Percentiles rank a stretch among this genome's conserved stretches.
Conservation (phyloP, 2,329 filamentous ascomycete species). For the Venturia asperata region DNA sequence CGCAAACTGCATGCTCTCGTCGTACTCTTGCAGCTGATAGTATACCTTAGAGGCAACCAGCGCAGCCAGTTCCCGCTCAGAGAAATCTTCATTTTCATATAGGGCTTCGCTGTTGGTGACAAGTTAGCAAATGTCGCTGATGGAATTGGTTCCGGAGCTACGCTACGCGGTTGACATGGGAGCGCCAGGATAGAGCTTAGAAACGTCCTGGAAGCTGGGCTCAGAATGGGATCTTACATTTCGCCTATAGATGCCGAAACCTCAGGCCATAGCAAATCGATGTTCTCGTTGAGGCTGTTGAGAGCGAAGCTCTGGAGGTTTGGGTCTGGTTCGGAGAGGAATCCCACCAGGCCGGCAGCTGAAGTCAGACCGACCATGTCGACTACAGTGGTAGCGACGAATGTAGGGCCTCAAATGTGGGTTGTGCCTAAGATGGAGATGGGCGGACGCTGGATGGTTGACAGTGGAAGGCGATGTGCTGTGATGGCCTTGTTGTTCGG, state of each 20-base stretch:
- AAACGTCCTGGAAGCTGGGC: background rate
- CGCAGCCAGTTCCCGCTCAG: slow-evolving; percentile 87
- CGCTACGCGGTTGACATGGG: background rate
- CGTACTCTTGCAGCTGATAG: slow-evolving; percentile 97
- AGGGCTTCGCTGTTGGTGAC: slow-evolving; percentile 68
- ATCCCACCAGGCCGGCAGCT: slow-evolving; percentile 89
- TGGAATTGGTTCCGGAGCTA: background rate
- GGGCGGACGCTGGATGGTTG: background rate
- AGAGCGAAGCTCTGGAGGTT: slow-evolving; percentile 93
- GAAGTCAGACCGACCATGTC: slow-evolving; percentile 88
- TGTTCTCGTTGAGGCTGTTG: slow-evolving; percentile 90
- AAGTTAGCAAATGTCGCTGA: background rate
- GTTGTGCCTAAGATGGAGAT: background rate
- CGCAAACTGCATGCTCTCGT: slow-evolving; percentile 98
- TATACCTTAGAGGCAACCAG: slow-evolving; percentile 96
- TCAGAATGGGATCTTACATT: slow-evolving; percentile 59
- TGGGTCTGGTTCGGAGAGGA: slow-evolving; percentile 87
- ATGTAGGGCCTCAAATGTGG: background rate
- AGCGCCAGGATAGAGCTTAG: background rate
- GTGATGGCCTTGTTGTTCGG: slow-evolving; percentile 7
- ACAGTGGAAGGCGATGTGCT: background rate
- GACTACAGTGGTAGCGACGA: slow-evolving; percentile 1
- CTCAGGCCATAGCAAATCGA: slow-evolving; percentile 96
- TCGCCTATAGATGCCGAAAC: slow-evolving; percentile 86
- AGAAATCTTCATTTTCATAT: slow-evolving; percentile 93